Base-by-base conservation (phyloP, 345 rosid species). In the Euclidium syriacum region DNA sequence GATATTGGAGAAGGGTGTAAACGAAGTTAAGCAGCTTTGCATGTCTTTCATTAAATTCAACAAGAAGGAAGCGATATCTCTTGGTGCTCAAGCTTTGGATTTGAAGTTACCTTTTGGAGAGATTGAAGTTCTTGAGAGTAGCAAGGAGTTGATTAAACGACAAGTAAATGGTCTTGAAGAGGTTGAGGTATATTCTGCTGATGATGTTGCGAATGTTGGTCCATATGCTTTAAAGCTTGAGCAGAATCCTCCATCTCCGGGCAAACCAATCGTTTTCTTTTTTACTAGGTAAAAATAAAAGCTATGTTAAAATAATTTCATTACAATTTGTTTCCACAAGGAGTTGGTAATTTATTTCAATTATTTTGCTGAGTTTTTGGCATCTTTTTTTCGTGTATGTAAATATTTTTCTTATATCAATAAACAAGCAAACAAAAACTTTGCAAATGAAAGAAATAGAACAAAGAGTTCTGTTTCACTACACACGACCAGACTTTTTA, bases 31-130 rank as follows among this genome's bases (percentile, higher is more conserved):
- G 67, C 89, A 89, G 65, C 77, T 73, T 23, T 89, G 95, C 64
- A 83, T 87, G 97, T 95, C 97, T 47, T 90, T 90, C 82, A 55
- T 94, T 73, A 90, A 81, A 65, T 90, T 90, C 64, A 94, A 90
- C 80, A 90, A 83, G 78, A 85, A 85, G 30, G 85, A 94, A 75
- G 82, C 90, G 3, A 62, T 75, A 46, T 69, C 83, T 46, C 64
- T 94, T 4, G 99, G 97, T 17, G 47, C 50, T 38, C 87, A 84
- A 33, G 88, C 95, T 50, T 75, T 94, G 71, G 84, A 90, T 76
- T 71, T 94, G 79, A 82, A 60, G 75, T 78, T 89, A 4, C 88
- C 95, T 3, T 92, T 92, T 72, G 94, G 94, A 64, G 98, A 92
- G 78, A 79, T 83, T 26, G 90, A 80, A 44, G 96, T 90, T 19